A percentile compares a stretch with the other conserved stretches of the same genome.
Conservation (phyloP, 805 yeast species). For the Metschnikowia bowlesiae region DNA sequence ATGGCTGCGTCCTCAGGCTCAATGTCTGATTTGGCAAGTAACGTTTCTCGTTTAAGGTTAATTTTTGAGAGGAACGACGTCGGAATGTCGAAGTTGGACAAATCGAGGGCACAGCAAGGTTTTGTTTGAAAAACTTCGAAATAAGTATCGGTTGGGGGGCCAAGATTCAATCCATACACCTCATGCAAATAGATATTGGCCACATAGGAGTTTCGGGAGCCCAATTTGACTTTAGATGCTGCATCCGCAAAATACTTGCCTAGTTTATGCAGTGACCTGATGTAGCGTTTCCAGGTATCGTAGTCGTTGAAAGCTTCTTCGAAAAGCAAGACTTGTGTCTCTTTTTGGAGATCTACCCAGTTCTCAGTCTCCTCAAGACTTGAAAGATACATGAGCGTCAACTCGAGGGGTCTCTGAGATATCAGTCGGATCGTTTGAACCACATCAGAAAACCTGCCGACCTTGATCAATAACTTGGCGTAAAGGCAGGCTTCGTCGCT, state of each 20-base stretch:
- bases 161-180: slow-evolving; percentile 20
- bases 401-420: slow-evolving; percentile 53
- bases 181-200: slow-evolving; percentile 47
- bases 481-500: slow-evolving; percentile 67
- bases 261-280: slow-evolving; percentile 41
- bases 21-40: slow-evolving; percentile 1
- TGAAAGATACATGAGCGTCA: slow-evolving; percentile 51
- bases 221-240: slow-evolving; percentile 8
- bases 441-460: slow-evolving; percentile 31
- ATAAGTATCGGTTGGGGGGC: slow-evolving; percentile 36
- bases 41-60: not conserved
- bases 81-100: slow-evolving; percentile 21
- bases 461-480: slow-evolving; percentile 44
- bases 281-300: slow-evolving; percentile 61
- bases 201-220: slow-evolving; percentile 53
- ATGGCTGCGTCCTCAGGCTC: slow-evolving; percentile 1
- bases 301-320: slow-evolving; percentile 64
- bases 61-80: slow-evolving; percentile 5
- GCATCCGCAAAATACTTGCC: slow-evolving; percentile 29
- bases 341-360: slow-evolving; percentile 40
- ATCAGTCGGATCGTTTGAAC: slow-evolving; percentile 18
- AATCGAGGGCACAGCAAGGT: slow-evolving; percentile 61
- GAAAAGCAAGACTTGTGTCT: slow-evolving; percentile 37
- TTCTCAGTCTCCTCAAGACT: slow-evolving; percentile 38
- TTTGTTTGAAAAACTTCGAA: slow-evolving; percentile 48